phyloP scores from a whole-genome alignment of 805 yeast species.

The Nakazawaea wickerhamii region DNA sequence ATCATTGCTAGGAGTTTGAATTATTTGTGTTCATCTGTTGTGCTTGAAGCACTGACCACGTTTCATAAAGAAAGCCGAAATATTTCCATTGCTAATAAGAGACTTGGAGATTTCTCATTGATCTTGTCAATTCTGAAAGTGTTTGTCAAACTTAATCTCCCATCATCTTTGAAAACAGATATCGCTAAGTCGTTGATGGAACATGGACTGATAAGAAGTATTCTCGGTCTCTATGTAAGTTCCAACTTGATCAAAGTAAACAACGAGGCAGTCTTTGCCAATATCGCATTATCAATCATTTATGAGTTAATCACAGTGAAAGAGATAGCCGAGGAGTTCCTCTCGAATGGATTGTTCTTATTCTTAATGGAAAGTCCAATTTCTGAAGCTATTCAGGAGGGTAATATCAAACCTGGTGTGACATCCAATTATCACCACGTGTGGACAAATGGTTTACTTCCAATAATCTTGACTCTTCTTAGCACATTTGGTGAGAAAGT shows the following conservation, averaged over 20 bases:
- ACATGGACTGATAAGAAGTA: slow-evolving; percentile 55
- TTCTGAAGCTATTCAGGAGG: slow-evolving; percentile 60
- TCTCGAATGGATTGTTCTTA: slow-evolving; percentile 58
- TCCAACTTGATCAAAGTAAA: slow-evolving; percentile 57
- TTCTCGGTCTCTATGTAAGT: slow-evolving; percentile 61
- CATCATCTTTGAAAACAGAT: slow-evolving; percentile 40
- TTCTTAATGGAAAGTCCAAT: slow-evolving; percentile 71
- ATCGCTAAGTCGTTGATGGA: slow-evolving; percentile 49
- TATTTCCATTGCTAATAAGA: slow-evolving; percentile 35
- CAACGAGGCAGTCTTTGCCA: slow-evolving; percentile 67
- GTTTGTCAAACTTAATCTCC: slow-evolving; percentile 44
- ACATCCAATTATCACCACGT: slow-evolving; percentile 55
- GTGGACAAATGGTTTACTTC: slow-evolving; percentile 84
- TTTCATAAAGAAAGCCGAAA: slow-evolving; percentile 29
- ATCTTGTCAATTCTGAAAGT: slow-evolving; percentile 60
- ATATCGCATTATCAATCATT: slow-evolving; percentile 60
- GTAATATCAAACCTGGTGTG: slow-evolving; percentile 47
- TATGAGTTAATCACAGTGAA: slow-evolving; percentile 61
- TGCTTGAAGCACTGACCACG: slow-evolving; percentile 44
- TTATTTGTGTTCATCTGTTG: slow-evolving; percentile 51
- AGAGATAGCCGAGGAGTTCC: slow-evolving; percentile 59
- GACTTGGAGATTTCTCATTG: slow-evolving; percentile 59
- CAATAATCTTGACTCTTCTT: slow-evolving; percentile 56
- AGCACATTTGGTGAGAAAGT: slow-evolving; percentile 59
- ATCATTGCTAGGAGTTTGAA: slow-evolving; percentile 65